Conservation (phyloP, 1,139 yeast species). For the Saccharomyces pastorianus region DNA sequence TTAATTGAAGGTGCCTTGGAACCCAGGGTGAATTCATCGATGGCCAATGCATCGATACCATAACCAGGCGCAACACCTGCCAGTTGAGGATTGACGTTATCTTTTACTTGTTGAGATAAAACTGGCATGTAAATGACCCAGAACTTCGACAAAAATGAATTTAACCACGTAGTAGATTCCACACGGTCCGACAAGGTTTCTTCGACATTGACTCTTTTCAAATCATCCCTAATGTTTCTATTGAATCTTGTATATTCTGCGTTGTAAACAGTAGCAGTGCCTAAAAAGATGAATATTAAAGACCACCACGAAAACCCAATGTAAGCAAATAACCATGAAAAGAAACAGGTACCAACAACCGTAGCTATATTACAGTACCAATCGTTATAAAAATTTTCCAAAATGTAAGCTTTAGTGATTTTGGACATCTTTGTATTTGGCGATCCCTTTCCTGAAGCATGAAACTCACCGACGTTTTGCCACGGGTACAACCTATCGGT, state of each 20-base stretch:
- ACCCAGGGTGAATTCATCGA: conserved; percentile 73
- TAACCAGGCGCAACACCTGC: conserved; percentile 72
- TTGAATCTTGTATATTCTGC: conserved; percentile 66
- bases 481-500: conserved; percentile 33
- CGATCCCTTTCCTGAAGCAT: conserved; percentile 24
- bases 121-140: conserved; percentile 89
- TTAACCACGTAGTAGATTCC: conserved; percentile 77
- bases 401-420: conserved; percentile 48
- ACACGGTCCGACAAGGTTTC: conserved; percentile 53
- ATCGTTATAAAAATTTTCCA: conserved; percentile 63
- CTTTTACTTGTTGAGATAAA: conserved; percentile 64
- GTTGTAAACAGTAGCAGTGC: conserved; percentile 58
- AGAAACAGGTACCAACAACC: conserved; percentile 62
- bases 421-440: conserved; percentile 25
- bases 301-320: conserved; percentile 40
- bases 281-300: conserved; percentile 48
- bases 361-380: conserved; percentile 62
- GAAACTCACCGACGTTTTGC: conserved; percentile 38
- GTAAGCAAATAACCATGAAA: conserved; percentile 59
- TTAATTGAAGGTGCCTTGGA: conserved; percentile 70
- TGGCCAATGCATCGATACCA: conserved; percentile 63
- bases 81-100: conserved; percentile 55
- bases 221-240: conserved; percentile 64
- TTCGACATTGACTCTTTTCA: conserved; percentile 51
- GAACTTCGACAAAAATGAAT: conserved; percentile 64